Base-by-base conservation (phyloP, 2,329 filamentous ascomycete genomes). In the Capronia epimyces region DNA sequence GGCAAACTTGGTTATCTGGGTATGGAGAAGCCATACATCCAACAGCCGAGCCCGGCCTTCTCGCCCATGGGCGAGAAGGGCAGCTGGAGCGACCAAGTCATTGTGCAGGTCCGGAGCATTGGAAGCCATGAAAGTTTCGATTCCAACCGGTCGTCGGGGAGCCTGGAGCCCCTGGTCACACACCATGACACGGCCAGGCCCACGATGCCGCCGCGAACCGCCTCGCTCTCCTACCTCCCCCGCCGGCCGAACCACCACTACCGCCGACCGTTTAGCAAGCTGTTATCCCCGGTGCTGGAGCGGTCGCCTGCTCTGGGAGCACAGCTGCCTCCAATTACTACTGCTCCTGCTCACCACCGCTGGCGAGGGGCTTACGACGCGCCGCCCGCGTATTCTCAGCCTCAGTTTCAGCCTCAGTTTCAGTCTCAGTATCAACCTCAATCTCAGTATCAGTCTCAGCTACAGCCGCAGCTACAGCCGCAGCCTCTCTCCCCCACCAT, bases 21-120 rank as follows among this genome's bases (percentile, higher is more conserved):
- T 42, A 15, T 37, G 15, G 51, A 53, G 22, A 53, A 50, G 12
- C 34, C 34, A 37, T 37, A 37, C 12, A 18, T 50, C 15, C 18
- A 41, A 24, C 10, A 45, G 29, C 47, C 46, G 16, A 42, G 47
- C 12, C 47, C 40, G 15, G 47, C 31, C 16, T 16, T 50, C 15
- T 37, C 22, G n/a, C 21, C 24, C 20, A 16, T n/a, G 9, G 34
- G 34, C 34, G 47, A 50, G 32, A 44, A 44, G 21, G 48, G 44
- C 12, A 41, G 39, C 16, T 53, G 22, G 32, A 41, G 18, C 22
- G 32, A 49, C n/a, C 25, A 43, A 20, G 15, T 49, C 15, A 18
- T 41, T 2, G 20, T 37, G 15, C 24, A 39, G 25, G 43, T 53
- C 7, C 43, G 36, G 5, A 27, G 39, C 9, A 37, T 50, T 16